These are phyloP conservation scores for Tetrapisispora pingtungensis DNA, from an alignment of 805 yeast species.

Conservation along the genomic window DNA sequence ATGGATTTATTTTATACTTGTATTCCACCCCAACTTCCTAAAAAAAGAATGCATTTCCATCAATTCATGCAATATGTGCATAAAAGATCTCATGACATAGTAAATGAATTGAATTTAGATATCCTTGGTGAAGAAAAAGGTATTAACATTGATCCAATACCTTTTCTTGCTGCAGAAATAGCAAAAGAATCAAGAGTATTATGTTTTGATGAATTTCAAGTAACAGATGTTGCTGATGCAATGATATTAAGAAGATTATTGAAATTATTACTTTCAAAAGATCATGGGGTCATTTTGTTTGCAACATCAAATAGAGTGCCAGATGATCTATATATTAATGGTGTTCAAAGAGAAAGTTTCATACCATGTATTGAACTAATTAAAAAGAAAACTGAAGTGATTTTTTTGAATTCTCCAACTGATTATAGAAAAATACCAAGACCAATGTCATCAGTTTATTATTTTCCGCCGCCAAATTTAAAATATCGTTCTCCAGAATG, in stretches of 20 bases:
- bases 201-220: conserved; percentile 97
- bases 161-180: conserved; percentile 72
- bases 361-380: conserved; percentile 83
- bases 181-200: conserved; percentile 66
- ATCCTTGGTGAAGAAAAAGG: conserved; percentile 25
- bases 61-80: conserved; percentile 94
- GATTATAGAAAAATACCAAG: conserved; percentile 86
- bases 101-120: conserved; percentile 42
- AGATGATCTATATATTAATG: conserved; percentile 84
- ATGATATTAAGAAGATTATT: conserved; percentile 79
- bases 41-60: conserved; percentile 83
- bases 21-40: conserved; percentile 66
- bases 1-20: conserved; percentile 92
- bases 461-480: conserved; percentile 57
- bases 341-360: conserved; percentile 85
- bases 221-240: conserved; percentile 97
- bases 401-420: conserved; percentile 78
- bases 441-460: conserved; percentile 73
- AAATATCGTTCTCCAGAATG: conserved; percentile 43
- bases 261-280: conserved; percentile 53
- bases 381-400: conserved; percentile 63
- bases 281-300: conserved; percentile 78
- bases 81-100: conserved; percentile 71
- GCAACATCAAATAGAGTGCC: conserved; percentile 96
- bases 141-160: conserved; percentile 70